phyloP scores from a whole-genome alignment of 148 eudicot genomes.

The Gaultheria prostrata region DNA sequence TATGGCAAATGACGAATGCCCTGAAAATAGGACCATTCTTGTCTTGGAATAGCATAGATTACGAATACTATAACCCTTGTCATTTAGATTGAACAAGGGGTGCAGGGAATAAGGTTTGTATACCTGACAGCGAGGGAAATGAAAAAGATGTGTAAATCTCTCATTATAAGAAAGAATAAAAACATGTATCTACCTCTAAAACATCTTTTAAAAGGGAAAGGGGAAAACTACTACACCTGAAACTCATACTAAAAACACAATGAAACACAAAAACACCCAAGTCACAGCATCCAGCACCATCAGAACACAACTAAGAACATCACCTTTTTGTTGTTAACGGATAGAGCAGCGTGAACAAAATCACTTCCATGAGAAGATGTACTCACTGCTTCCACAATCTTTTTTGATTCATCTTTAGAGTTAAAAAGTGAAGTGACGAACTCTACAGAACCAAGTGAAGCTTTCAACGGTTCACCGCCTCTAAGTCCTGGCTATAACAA shows the following conservation, averaged over 20 bases:
- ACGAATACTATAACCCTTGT: not conserved
- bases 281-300: not conserved
- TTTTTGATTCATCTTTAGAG: constrained; percentile 66
- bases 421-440: constrained; percentile 72
- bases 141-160: not conserved
- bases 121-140: not conserved
- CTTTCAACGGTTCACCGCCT: constrained; percentile 68
- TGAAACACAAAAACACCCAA: not conserved
- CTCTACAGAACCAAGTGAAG: constrained; percentile 91
- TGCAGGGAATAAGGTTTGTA: not conserved
- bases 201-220: not conserved
- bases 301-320: constrained; percentile 3
- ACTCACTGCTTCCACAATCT: constrained; percentile 70
- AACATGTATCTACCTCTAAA: not conserved
- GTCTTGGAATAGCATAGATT: not conserved
- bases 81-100: not conserved
- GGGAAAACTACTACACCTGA: not conserved
- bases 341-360: constrained; percentile 91
- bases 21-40: not conserved
- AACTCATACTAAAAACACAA: not conserved
- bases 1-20: too few relatives aligned
- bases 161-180: not conserved
- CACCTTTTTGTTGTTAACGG: constrained; percentile 80
- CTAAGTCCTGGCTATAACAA: constrained; percentile 76
- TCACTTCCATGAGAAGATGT: constrained; percentile 72